Evolutionary conservation across 2,329 filamentous ascomycete genomes (phyloP).

Genomic region (Fusarium sp.): DNA sequence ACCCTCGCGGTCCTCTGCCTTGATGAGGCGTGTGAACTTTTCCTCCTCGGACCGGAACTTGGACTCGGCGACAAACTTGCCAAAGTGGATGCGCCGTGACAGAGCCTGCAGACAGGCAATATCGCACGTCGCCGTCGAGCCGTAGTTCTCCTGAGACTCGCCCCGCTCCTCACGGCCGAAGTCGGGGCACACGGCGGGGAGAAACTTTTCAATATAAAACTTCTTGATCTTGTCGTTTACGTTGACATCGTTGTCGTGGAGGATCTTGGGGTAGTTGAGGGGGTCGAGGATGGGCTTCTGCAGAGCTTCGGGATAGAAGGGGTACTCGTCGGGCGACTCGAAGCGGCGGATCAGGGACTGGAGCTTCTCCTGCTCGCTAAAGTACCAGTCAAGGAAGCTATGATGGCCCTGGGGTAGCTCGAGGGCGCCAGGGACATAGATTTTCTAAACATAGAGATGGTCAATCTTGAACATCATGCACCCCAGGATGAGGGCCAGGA

Average conservation of each 20-base stretch:
- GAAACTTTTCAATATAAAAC: slow-evolving; percentile 84
- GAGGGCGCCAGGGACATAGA: slow-evolving; percentile 86
- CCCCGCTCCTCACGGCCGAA: slow-evolving; percentile 83
- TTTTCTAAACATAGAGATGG: slow-evolving; percentile 61
- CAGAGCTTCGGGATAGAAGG: slow-evolving; percentile 90
- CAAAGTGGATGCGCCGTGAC: slow-evolving; percentile 93
- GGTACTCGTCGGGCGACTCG: slow-evolving; percentile 95
- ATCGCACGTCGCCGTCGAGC: slow-evolving; percentile 90
- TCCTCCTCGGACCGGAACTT: slow-evolving; percentile 91
- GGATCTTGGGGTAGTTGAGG: slow-evolving; percentile 86
- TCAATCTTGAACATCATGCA: slow-evolving; percentile 25
- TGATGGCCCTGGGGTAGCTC: slow-evolving; percentile 78
- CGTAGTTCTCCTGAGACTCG: slow-evolving; percentile 94
- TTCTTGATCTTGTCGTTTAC: slow-evolving; percentile 89
- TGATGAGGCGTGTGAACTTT: slow-evolving; percentile 84
- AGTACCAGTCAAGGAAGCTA: slow-evolving; percentile 94
- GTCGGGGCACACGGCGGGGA: slow-evolving; percentile 85
- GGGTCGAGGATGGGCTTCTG: slow-evolving; percentile 87
- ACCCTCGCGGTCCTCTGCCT: slow-evolving; percentile 79
- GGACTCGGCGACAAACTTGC: slow-evolving; percentile 96
- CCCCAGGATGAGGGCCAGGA: slow-evolving; percentile 6
- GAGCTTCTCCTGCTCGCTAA: slow-evolving; percentile 87
- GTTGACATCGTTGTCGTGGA: slow-evolving; percentile 90
- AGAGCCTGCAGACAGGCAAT: slow-evolving; percentile 91
- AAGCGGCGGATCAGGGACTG: slow-evolving; percentile 95